Conservation (phyloP, 257 asterid species). For the Solanum appendiculatum region DNA sequence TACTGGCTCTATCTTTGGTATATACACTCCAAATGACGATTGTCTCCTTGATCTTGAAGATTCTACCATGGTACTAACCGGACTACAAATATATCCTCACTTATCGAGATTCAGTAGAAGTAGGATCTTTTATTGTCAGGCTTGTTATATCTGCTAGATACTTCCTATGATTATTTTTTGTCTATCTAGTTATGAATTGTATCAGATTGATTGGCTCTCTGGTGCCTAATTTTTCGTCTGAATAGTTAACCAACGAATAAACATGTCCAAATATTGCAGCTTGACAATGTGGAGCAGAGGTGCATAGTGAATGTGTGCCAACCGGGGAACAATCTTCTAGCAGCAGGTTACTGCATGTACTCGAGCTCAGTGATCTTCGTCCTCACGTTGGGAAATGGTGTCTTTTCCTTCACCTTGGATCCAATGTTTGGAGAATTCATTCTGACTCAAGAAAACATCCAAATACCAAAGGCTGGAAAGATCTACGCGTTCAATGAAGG, state of each 20-base stretch:
- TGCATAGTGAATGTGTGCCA: conserved; percentile 76
- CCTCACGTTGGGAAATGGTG: conserved; percentile 66
- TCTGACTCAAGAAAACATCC: conserved; percentile 59
- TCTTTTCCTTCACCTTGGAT: conserved; percentile 51
- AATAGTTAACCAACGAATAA: background rate
- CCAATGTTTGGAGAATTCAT: conserved; percentile 67
- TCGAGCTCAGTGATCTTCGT: conserved; percentile 71
- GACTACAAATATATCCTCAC: background rate
- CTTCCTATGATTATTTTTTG: background rate
- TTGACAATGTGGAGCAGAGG: conserved; percentile 43
- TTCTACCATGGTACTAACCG: conserved; percentile 28
- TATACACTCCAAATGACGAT: conserved; percentile 77
- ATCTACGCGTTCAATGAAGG: conserved; percentile 89
- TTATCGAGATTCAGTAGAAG: background rate
- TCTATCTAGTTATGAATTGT: background rate
- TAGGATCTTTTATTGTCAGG: background rate
- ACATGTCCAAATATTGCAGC: conserved; percentile 21
- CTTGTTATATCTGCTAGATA: background rate
- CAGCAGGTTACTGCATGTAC: conserved; percentile 82
- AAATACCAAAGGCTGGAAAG: conserved; percentile 46
- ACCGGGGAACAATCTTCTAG: conserved; percentile 77
- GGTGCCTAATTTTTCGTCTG: background rate
- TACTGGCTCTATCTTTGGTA: conserved; percentile 91
- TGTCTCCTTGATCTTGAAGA: conserved; percentile 68
- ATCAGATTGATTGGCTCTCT: background rate